Percentiles rank a stretch among this genome's conserved stretches.
Evolutionary conservation across 192 early-diverging fungal genomes (phyloP).

Genomic region (Entophlyctis helioformis): DNA sequence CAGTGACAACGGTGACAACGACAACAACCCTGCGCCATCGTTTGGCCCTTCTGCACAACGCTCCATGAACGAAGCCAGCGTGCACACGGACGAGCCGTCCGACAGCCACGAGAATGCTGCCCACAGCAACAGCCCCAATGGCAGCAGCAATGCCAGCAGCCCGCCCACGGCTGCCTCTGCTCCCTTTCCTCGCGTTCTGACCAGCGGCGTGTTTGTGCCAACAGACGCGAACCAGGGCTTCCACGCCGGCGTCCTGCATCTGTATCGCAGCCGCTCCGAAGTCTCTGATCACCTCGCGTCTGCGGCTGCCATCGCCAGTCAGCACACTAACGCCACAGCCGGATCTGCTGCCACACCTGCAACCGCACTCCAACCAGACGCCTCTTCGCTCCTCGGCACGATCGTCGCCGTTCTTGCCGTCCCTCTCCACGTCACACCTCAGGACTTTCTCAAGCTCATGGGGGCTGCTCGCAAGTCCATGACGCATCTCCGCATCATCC

Average conservation of each 20-base stretch:
- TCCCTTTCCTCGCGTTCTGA: too few species aligned
- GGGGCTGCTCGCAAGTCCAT: conserved; percentile 57
- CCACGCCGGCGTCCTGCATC: conserved; percentile 48
- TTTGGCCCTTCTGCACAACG: too few species aligned
- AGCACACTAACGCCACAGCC: background rate
- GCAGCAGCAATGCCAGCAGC: too few species aligned
- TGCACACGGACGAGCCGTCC: too few species aligned
- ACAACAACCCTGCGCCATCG: too few species aligned
- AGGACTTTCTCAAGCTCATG: conserved; percentile 81
- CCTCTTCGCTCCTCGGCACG: too few species aligned
- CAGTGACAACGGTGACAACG: too few species aligned
- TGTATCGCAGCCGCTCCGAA: conserved; percentile 47
- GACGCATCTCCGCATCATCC: conserved; percentile 52
- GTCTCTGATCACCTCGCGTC: conserved; percentile 6
- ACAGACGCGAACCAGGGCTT: conserved; percentile 17
- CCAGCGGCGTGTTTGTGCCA: conserved; percentile 22
- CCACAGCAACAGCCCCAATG: too few species aligned
- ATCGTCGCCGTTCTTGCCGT: conserved; percentile 70
- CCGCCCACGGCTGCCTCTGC: too few species aligned
- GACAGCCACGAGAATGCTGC: too few species aligned
- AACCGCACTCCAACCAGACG: conserved; percentile 5
- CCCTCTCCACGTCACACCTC: conserved; percentile 76
- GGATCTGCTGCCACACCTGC: conserved; percentile 6
- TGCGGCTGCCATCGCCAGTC: background rate
- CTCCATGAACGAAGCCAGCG: too few species aligned